These are phyloP conservation scores for Backusella sp. DNA, from an alignment of 192 early-diverging fungal genomes.

Conservation along the genomic window DNA sequence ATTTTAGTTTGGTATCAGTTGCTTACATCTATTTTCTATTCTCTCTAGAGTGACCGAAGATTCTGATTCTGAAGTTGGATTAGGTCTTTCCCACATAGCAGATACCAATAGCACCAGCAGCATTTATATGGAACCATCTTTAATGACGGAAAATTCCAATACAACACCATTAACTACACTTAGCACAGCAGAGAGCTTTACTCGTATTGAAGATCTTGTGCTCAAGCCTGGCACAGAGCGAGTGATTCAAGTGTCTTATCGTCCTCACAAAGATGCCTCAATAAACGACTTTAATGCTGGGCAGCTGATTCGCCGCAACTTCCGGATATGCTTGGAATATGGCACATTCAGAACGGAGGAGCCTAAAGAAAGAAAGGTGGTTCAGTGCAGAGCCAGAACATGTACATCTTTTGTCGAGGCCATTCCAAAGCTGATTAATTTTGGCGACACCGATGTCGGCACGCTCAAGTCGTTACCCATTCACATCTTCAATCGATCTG, in stretches of 20 bases:
- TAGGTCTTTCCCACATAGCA: background rate
- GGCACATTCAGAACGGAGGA: slow-evolving; percentile 38
- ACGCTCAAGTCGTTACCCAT: slow-evolving; percentile 86
- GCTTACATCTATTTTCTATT: background rate
- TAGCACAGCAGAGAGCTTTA: slow-evolving; percentile 29
- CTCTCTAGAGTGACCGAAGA: background rate
- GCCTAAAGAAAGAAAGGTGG: slow-evolving; percentile 66
- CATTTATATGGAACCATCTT: slow-evolving; percentile 17
- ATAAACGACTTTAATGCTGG: slow-evolving; percentile 71
- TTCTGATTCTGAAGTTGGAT: slow-evolving; percentile 4
- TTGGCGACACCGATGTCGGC: slow-evolving; percentile 96
- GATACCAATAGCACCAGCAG: background rate
- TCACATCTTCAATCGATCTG: slow-evolving; percentile 81
- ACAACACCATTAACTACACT: background rate
- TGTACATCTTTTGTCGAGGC: slow-evolving; percentile 94
- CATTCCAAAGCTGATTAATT: slow-evolving; percentile 80
- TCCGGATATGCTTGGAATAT: slow-evolving; percentile 70
- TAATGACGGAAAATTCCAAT: background rate
- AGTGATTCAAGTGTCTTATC: slow-evolving; percentile 77
- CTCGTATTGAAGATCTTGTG: slow-evolving; percentile 84
- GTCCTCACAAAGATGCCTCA: slow-evolving; percentile 62
- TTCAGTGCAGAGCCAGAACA: slow-evolving; percentile 87
- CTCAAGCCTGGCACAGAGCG: slow-evolving; percentile 84
- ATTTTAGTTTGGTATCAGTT: background rate
- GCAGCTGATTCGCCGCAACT: slow-evolving; percentile 62